These are phyloP conservation scores for Tirmania nivea DNA, from an alignment of 495 filamentous ascomycete genomes.

Conservation along the genomic window DNA sequence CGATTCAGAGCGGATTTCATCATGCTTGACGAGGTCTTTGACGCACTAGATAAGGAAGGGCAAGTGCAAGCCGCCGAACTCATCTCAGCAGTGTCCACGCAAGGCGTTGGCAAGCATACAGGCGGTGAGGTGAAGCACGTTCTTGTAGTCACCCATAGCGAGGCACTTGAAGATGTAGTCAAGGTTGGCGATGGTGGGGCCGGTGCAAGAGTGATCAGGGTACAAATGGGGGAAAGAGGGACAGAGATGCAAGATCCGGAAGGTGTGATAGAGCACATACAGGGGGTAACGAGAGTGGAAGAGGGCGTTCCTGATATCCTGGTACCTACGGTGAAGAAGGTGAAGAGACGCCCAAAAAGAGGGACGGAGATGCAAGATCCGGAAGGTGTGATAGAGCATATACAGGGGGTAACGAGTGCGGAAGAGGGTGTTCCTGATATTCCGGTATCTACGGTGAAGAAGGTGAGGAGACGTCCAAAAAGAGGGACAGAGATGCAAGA, in stretches of 20 bases:
- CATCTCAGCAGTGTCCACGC: conserved; percentile 1
- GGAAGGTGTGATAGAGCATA: background rate
- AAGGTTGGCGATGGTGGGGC: background rate
- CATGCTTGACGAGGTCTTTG: conserved; percentile 21
- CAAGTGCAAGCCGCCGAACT: conserved; percentile 16
- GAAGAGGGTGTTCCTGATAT: too few species aligned
- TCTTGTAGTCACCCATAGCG: conserved; percentile 16
- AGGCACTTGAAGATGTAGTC: conserved; percentile 1
- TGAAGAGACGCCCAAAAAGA: too few species aligned
- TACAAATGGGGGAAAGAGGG: conserved; percentile 1
- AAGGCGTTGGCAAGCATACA: background rate
- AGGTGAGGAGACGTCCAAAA: too few species aligned
- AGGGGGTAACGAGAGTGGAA: too few species aligned
- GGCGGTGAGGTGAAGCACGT: conserved; percentile 5
- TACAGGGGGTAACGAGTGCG: too few species aligned
- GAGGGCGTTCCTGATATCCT: too few species aligned
- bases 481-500: background rate
- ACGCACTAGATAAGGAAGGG: conserved; percentile 17
- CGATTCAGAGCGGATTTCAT: conserved; percentile 19
- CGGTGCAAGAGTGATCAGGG: conserved; percentile 5
- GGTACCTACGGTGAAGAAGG: too few species aligned
- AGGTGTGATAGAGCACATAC: background rate
- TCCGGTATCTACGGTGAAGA: too few species aligned
- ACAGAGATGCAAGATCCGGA: background rate
- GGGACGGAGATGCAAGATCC: conserved; percentile 1